Evolutionary conservation across 2,329 filamentous ascomycete species (phyloP).

Genomic region (Xylariaceae sp.): DNA sequence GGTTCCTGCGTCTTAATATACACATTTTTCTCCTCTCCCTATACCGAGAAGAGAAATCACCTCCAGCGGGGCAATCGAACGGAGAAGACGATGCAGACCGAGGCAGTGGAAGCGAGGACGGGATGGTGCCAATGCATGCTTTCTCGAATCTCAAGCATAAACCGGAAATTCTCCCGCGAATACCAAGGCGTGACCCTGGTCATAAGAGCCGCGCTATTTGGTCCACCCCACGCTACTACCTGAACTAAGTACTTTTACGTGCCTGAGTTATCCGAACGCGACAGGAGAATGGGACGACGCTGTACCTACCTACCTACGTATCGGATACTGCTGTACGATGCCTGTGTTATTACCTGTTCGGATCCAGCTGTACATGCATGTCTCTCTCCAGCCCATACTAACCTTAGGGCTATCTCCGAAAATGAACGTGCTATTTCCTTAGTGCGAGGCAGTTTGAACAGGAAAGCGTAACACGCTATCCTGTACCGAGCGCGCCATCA

Average conservation of each 20-base stretch:
- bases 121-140: not conserved
- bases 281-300: not conserved
- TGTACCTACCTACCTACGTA: no score
- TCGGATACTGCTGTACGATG: no score
- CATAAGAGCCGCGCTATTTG: not conserved
- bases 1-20: no score
- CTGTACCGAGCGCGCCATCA: no score
- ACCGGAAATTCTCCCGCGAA: slow-evolving; percentile 1
- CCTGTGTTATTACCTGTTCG: no score
- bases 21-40: slow-evolving; percentile 1
- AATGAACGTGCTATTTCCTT: no score
- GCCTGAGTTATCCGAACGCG: no score
- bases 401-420: no score
- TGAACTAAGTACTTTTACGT: not conserved
- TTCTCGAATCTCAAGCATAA: not conserved
- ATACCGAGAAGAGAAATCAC: not conserved
- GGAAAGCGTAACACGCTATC: no score
- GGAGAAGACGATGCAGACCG: slow-evolving; percentile 3
- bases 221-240: not conserved
- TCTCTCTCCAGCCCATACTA: no score
- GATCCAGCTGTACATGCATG: no score
- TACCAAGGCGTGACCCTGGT: slow-evolving; percentile 9
- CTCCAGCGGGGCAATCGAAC: not conserved
- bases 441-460: no score
- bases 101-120: slow-evolving; percentile 1